Base-by-base conservation (phyloP, 257 asterid species). In the Plantago major region DNA sequence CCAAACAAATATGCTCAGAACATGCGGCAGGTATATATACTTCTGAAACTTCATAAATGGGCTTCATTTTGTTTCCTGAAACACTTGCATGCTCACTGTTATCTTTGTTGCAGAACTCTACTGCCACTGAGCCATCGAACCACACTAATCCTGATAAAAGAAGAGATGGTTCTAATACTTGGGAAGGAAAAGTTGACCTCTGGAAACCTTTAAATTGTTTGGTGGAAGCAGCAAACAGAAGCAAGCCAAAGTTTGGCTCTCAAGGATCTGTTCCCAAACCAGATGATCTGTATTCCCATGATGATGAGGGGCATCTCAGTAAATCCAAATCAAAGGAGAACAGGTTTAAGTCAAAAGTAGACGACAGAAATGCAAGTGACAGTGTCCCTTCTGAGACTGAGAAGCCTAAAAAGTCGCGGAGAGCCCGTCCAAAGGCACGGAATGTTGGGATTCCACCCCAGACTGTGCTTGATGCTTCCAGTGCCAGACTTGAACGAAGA, bases 181-280 rank as follows among this genome's bases (percentile, higher is more conserved):
- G 87, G 96, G 90, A 84, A 64, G 95, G 83, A 62, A 81, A 89
- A 77, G 82, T 76, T 65, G 96, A 93, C 83, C 84, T 76, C 42
- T 93, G 99, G 99, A 89, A 89, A 60, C 96, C 99, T 65, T 80
- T 89, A 62, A 89, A 82, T 73, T 85, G 94, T 79, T 83, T 93
- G 76, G 99, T 93, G 76, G 99, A 93, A 70, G 99, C 82, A 65
- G 99, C 97, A 67, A 87, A 85, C 64, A 85, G 96, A 74, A 87
- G 90, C 76, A 93, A 93, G 77, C 76, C 86, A 10, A 89, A 84
- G 71, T 73, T 80, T 57, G 54, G 79, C 59, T 59, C 68, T 46
- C 89, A 79, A 66, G 90, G 81, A 67, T 82, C 94, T 60, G 69
- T 63, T 65, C 62, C 77, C 74, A 89, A 87, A 78, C 70, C 84